These are phyloP conservation scores for Adansonia rubrostipa DNA, from an alignment of 441 rosid species.

Conservation along the genomic window DNA sequence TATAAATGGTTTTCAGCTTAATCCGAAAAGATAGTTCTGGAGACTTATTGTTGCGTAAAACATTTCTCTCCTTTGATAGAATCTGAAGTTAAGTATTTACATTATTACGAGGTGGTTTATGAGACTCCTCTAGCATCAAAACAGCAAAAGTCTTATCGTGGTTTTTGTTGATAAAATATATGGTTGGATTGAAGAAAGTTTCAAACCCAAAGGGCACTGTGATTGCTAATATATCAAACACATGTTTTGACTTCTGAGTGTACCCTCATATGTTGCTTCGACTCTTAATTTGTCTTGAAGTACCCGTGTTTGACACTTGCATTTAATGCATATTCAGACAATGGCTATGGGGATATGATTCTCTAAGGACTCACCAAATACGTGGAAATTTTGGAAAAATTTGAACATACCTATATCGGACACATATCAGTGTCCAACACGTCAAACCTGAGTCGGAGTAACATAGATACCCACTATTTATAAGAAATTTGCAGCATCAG, in stretches of 20 bases:
- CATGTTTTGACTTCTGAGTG: background rate
- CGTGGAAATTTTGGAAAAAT: no score
- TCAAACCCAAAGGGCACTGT: background rate
- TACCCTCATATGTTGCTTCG: background rate
- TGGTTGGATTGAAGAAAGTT: conserved; percentile 22
- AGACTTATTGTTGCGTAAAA: background rate
- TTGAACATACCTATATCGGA: no score
- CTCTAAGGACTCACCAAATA: no score
- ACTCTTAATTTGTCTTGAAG: no score
- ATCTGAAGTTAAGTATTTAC: background rate
- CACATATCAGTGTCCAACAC: no score
- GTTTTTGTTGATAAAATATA: background rate
- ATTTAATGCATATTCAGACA: no score
- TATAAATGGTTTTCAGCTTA: background rate
- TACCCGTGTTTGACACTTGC: no score
- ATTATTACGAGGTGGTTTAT: conserved; percentile 2
- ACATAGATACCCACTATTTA: background rate
- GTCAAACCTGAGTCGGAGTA: no score
- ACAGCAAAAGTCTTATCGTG: background rate
- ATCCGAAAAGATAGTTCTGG: background rate
- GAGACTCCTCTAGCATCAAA: conserved; percentile 5
- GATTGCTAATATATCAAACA: conserved; percentile 3
- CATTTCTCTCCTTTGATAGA: background rate
- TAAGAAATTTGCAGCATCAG: background rate
- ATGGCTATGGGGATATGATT: no score